A percentile compares a stretch with the other conserved stretches of the same genome.
Evolutionary conservation across 2,329 filamentous ascomycete genomes (phyloP).

Genomic region (Coniosporium tulheliwenetii): DNA sequence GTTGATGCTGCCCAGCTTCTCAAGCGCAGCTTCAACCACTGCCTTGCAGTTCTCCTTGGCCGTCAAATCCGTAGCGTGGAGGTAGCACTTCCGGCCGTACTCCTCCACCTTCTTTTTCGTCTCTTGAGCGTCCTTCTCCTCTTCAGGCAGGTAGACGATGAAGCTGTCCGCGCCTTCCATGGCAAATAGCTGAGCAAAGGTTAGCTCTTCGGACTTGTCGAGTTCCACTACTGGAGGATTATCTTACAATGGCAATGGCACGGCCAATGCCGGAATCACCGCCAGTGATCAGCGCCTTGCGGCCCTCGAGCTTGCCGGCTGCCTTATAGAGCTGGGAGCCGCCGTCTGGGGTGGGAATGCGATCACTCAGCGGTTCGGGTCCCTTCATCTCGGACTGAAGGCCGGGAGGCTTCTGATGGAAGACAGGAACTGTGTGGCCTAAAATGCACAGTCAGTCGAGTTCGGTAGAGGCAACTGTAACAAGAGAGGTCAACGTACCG

Average conservation of each 20-base stretch:
- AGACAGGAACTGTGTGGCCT: slow-evolving; percentile 36
- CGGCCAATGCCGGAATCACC: slow-evolving; percentile 70
- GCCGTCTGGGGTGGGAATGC: slow-evolving; percentile 52
- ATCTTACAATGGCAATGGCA: slow-evolving; percentile 45
- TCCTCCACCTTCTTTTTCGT: slow-evolving; percentile 57
- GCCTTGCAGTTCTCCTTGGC: slow-evolving; percentile 53
- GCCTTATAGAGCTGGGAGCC: slow-evolving; percentile 57
- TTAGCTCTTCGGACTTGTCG: no score
- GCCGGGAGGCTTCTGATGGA: slow-evolving; percentile 37
- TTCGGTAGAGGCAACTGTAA: background rate
- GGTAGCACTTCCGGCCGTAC: slow-evolving; percentile 48
- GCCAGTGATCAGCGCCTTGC: slow-evolving; percentile 65
- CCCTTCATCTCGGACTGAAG: slow-evolving; percentile 39
- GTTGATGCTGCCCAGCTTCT: slow-evolving; percentile 53
- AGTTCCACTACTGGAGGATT: no score
- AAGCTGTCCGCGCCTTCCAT: slow-evolving; percentile 64
- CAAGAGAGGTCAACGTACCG: slow-evolving; percentile 7
- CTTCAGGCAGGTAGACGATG: slow-evolving; percentile 59
- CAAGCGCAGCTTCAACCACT: slow-evolving; percentile 49
- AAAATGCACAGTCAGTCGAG: slow-evolving; percentile 1
- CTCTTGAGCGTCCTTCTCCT: slow-evolving; percentile 60
- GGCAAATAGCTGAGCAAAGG: slow-evolving; percentile 49
- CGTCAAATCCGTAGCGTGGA: slow-evolving; percentile 49
- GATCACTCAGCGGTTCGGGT: slow-evolving; percentile 43
- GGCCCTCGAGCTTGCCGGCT: slow-evolving; percentile 59